A percentile compares a stretch with the other conserved stretches of the same genome.
Conservation (phyloP, 2,329 filamentous ascomycete genomes). For the Fonsecaea erecta region DNA sequence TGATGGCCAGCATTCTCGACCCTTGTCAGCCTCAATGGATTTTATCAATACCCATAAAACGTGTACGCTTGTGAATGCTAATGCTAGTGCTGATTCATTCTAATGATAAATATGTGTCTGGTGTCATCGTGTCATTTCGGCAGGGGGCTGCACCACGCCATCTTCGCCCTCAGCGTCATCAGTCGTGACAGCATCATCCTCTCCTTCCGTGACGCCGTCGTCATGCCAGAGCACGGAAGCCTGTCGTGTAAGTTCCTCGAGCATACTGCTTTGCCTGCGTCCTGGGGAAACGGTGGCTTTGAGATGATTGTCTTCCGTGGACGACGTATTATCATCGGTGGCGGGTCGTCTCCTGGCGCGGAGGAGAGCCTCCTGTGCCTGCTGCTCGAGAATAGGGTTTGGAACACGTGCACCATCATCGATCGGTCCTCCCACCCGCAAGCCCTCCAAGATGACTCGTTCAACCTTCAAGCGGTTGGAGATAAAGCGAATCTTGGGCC, state of each 20-base stretch:
- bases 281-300: slow-evolving; percentile 4
- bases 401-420: slow-evolving; percentile 37
- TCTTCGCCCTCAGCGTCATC: slow-evolving; percentile 51
- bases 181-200: slow-evolving; percentile 49
- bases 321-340: slow-evolving; percentile 22
- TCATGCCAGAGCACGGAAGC: slow-evolving; percentile 55
- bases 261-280: slow-evolving; percentile 40
- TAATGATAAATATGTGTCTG: slow-evolving; percentile 14
- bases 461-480: slow-evolving; percentile 86
- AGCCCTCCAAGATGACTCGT: slow-evolving; percentile 64
- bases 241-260: slow-evolving; percentile 53
- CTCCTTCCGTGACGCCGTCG: slow-evolving; percentile 49
- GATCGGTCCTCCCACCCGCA: slow-evolving; percentile 44
- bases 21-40: background rate
- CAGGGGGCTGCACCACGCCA: background rate
- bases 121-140: slow-evolving; percentile 6
- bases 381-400: slow-evolving; percentile 27
- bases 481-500: slow-evolving; percentile 90
- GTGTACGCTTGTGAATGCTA: slow-evolving; percentile 4
- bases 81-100: slow-evolving; percentile 6
- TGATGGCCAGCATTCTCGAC: slow-evolving; percentile 16
- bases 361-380: slow-evolving; percentile 28
- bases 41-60: background rate
- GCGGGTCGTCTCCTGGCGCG: slow-evolving; percentile 25
- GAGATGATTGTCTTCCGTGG: slow-evolving; percentile 14